Evolutionary conservation across 345 rosid species (phyloP), one percentile per base, ranked within the genome.

Genomic region (Ceriops tagal): DNA sequence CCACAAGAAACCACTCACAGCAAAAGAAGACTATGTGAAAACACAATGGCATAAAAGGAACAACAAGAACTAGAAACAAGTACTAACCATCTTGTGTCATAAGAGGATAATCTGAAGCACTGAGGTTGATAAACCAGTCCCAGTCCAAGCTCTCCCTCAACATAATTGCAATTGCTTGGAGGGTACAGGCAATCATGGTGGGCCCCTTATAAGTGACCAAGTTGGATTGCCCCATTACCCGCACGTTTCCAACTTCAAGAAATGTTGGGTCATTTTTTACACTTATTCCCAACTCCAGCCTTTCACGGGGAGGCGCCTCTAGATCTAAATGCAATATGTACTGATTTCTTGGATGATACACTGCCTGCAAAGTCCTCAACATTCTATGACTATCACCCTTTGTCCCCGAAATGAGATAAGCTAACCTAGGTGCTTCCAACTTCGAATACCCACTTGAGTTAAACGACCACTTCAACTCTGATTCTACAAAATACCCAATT

Each of bases 41-140:
- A 30, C 31, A 75, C 5, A 31, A 51, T 13, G 55, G 27, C 59
- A 65, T 56, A 65, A 71, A 28, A 66, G 27, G n/a, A 53, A 37
- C 22, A 34, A 59, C 66, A 43, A 35, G 26, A n/a, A 56, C 26
- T 13, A 53, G 4, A 69, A 62, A 53, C 55, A 4, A 20, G 31
- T 47, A 87, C 96, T 81, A 76, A 92, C 98, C 98, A 71, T 93
- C 97, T 86, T 87, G 97, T 52, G 96, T 90, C 58, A 90, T 85
- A 62, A 93, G 97, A 70, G 97, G 97, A 82, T 93, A 90, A 66
- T 93, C 98, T 1, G 96, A 90, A 59, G 98, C 97, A 13, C 97
- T 93, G 75, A 90, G 93, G 73, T 93, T 93, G 47, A 93, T 79
- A 82, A 93, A 93, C 97, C 97, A 93, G 77, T 91, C 97, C 98